phyloP scores from a whole-genome alignment of 495 filamentous ascomycete species.

The Daldinia loculata region DNA sequence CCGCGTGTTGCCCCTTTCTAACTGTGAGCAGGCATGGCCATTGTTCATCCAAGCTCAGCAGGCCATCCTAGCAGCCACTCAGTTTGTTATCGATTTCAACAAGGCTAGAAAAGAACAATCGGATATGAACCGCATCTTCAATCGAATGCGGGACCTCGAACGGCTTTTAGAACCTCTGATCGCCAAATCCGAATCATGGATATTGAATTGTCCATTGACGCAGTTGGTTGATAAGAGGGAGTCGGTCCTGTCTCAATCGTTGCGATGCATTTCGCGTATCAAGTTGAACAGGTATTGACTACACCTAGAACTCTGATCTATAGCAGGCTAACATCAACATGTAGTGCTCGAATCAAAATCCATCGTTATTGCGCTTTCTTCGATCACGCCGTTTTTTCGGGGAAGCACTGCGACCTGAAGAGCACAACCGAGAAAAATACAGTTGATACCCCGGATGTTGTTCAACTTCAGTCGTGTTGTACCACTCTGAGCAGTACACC shows the following conservation, averaged over 20 bases:
- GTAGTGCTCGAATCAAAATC: slow-evolving; percentile 67
- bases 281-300: slow-evolving; percentile 63
- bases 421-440: slow-evolving; percentile 48
- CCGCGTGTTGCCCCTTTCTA: background rate
- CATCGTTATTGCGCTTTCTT: slow-evolving; percentile 69
- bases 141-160: slow-evolving; percentile 66
- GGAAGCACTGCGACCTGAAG: slow-evolving; percentile 66
- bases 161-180: slow-evolving; percentile 59
- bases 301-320: background rate
- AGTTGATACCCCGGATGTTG: slow-evolving; percentile 30
- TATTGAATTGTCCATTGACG: slow-evolving; percentile 49
- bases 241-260: slow-evolving; percentile 56
- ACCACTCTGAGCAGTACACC: slow-evolving; percentile 44
- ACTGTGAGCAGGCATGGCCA: slow-evolving; percentile 57
- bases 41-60: slow-evolving; percentile 66
- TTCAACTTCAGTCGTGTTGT: slow-evolving; percentile 40
- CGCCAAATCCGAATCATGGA: slow-evolving; percentile 56
- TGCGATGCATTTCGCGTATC: slow-evolving; percentile 65
- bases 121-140: slow-evolving; percentile 62
- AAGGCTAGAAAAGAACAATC: slow-evolving; percentile 45
- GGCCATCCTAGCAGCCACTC: slow-evolving; percentile 63
- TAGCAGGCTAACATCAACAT: slow-evolving; percentile 23
- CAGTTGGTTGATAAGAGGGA: slow-evolving; percentile 57
- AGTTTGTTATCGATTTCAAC: slow-evolving; percentile 60
- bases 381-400: slow-evolving; percentile 67